A percentile compares a stretch with the other conserved stretches of the same genome.
Conservation (phyloP, 2,329 filamentous ascomycete species). For the Ascomycota sp. region DNA sequence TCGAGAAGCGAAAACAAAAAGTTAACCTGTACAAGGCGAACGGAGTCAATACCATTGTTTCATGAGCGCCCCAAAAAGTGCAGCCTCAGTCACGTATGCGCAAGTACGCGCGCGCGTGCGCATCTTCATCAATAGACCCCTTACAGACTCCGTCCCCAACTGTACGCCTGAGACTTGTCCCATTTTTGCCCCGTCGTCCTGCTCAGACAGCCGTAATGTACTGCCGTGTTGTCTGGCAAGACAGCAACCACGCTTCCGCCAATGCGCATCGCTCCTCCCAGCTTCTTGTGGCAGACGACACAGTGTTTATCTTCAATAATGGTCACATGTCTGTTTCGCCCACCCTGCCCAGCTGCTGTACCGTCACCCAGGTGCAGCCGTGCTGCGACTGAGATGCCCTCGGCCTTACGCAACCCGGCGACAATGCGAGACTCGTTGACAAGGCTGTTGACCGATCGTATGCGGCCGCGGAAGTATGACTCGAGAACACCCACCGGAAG, state of each 20-base stretch:
- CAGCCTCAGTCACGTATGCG: no score
- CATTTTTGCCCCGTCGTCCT: constrained; percentile 18
- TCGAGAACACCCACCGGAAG: constrained; percentile 62
- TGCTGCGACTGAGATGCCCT: constrained; percentile 56
- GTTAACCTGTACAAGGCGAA: constrained; percentile 1
- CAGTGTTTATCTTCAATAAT: constrained; percentile 78
- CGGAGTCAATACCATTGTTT: no score
- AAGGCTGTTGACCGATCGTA: constrained; percentile 62
- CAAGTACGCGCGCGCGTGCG: no score
- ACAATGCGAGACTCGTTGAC: constrained; percentile 64
- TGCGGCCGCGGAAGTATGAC: constrained; percentile 78
- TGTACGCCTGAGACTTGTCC: constrained; percentile 11
- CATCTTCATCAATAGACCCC: constrained; percentile 10
- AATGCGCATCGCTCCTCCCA: constrained; percentile 65
- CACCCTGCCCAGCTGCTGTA: constrained; percentile 25
- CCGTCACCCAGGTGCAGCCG: constrained; percentile 51
- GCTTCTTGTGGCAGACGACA: constrained; percentile 75
- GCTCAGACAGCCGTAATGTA: constrained; percentile 59
- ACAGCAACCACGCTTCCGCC: constrained; percentile 82
- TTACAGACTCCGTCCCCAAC: constrained; percentile 17
- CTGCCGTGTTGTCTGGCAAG: constrained; percentile 58
- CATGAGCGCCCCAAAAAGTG: no score
- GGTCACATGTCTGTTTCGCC: constrained; percentile 43
- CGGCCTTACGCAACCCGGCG: constrained; percentile 51
- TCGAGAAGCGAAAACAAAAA: no score